These are phyloP conservation scores for Ehretia macrophylla DNA, from an alignment of 257 asterid genomes.

Conservation along the genomic window DNA sequence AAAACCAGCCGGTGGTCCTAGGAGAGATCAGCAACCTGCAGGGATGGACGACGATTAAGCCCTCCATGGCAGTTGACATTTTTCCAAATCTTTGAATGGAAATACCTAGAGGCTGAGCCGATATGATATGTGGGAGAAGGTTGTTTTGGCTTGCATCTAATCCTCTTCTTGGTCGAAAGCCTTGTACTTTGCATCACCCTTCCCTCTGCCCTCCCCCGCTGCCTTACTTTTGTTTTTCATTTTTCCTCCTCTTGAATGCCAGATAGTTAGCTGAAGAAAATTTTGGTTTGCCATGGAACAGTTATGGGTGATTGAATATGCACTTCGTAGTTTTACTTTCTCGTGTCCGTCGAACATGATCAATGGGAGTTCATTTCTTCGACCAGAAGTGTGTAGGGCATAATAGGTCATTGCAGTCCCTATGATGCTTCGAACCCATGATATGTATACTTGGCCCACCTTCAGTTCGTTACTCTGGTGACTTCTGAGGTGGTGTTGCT, in stretches of 20 bases:
- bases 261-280: constrained; percentile 1
- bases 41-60: constrained; percentile 47
- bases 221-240: not conserved
- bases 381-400: too few relatives aligned
- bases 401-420: too few relatives aligned
- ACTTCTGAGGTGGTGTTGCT: too few relatives aligned
- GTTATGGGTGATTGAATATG: constrained; percentile 11
- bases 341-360: not conserved
- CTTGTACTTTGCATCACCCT: not conserved
- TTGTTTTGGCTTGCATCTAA: not conserved
- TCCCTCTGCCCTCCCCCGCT: not conserved
- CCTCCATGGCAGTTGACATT: not conserved
- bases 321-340: not conserved
- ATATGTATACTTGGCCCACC: too few relatives aligned
- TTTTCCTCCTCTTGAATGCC: not conserved
- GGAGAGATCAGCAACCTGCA: constrained; percentile 21
- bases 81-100: too few relatives aligned
- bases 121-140: too few relatives aligned
- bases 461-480: too few relatives aligned
- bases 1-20: constrained; percentile 59
- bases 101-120: too few relatives aligned
- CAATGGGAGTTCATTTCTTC: too few relatives aligned
- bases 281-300: constrained; percentile 2
- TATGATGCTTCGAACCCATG: too few relatives aligned
- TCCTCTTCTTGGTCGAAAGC: not conserved